Evolutionary conservation across 169 alveolate species (phyloP).

Genomic region (Blepharisma undulans): DNA sequence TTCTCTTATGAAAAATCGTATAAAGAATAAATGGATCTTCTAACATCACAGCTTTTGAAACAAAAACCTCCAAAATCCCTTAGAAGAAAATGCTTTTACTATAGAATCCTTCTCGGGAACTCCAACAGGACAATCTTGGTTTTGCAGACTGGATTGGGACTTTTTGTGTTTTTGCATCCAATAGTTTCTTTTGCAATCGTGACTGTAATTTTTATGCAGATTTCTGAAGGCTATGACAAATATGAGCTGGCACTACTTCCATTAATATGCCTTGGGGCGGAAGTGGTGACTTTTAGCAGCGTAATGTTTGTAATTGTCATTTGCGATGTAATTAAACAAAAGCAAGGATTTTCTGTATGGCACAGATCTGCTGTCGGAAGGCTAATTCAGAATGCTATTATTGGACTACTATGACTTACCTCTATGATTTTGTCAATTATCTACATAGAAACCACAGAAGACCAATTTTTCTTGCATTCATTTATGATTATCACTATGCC

Average conservation of each 20-base stretch:
- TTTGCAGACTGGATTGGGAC: not conserved
- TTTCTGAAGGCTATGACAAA: not conserved
- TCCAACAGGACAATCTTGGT: not conserved
- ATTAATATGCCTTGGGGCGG: not conserved
- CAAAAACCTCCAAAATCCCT: not conserved
- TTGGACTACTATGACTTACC: not conserved
- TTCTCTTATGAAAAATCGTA: not conserved
- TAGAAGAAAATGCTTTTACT: not conserved
- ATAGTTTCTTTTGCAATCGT: not conserved
- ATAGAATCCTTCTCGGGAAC: not conserved
- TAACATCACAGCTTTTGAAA: not conserved
- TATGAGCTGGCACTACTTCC: not conserved
- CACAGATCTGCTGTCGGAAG: conserved; percentile 4
- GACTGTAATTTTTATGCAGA: not conserved
- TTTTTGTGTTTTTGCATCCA: not conserved
- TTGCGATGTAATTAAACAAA: not conserved
- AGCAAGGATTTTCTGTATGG: not conserved
- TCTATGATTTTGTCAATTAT: not conserved
- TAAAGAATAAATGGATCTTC: not conserved
- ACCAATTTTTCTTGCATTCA: not conserved
- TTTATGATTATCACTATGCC: not conserved
- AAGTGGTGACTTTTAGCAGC: not conserved
- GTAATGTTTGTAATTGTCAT: not conserved
- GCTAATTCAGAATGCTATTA: not conserved
- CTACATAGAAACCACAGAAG: not conserved